Evolutionary conservation across 441 rosid genomes (phyloP).

Genomic region (Populus tomentosa): DNA sequence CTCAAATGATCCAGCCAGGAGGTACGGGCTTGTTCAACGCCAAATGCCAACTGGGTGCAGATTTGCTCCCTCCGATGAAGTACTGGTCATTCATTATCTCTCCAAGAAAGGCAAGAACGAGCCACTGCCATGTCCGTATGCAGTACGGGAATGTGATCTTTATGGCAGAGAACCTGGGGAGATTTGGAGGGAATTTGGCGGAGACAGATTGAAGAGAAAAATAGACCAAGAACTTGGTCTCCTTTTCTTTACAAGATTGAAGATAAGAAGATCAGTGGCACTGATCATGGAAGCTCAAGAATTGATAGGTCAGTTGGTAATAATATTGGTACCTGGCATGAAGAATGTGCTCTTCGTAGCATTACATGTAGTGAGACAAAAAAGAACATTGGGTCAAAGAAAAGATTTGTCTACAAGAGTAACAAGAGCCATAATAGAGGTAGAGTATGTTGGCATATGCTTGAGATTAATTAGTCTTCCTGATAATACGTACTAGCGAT

Average conservation of each 20-base stretch:
- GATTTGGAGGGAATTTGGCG: background rate
- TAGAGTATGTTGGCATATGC: background rate
- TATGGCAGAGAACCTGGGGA: background rate
- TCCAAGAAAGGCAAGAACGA: background rate
- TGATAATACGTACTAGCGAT: background rate
- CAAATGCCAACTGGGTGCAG: background rate
- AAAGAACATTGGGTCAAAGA: background rate
- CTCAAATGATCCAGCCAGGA: background rate
- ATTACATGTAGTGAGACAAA: background rate
- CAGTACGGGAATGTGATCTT: background rate
- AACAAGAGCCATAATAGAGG: background rate
- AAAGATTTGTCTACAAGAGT: background rate
- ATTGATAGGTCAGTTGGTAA: background rate
- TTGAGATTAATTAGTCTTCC: background rate
- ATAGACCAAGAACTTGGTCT: background rate
- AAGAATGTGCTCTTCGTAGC: background rate
- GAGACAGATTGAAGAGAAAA: background rate
- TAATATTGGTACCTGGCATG: background rate
- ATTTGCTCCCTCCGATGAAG: background rate
- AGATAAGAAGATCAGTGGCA: background rate
- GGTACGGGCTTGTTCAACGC: background rate
- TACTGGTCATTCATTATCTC: background rate
- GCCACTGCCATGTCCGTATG: background rate
- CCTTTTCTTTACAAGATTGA: background rate
- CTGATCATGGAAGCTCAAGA: background rate